Conservation (phyloP, 1,284 basidiomycete species). For the Retiboletus fuscus region DNA sequence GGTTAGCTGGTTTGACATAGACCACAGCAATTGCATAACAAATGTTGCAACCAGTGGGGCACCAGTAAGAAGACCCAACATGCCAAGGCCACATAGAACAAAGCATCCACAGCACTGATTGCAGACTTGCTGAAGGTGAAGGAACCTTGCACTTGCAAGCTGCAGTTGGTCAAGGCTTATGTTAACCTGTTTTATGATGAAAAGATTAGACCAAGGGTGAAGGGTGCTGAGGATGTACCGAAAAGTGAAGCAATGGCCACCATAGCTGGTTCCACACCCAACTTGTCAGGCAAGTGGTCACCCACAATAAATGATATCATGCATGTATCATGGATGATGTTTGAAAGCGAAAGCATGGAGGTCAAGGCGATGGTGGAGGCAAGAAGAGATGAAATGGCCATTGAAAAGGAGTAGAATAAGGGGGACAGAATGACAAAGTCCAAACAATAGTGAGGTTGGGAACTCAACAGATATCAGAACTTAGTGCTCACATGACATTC, state of each 20-base stretch:
- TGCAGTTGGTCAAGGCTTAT: neutral
- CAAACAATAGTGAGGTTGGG: no score
- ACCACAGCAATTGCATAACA: neutral
- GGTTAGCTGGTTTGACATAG: no score
- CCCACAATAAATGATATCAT: no score
- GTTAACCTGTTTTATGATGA: neutral
- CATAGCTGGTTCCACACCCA: no score
- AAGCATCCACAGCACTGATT: neutral
- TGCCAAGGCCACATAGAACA: neutral
- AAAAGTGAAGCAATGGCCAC: neutral
- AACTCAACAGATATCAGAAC: neutral
- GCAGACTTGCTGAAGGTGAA: neutral
- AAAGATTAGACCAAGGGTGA: neutral
- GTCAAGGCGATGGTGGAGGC: no score
- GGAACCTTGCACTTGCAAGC: neutral
- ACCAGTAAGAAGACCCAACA: neutral
- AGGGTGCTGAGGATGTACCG: neutral
- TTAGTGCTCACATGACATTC: neutral
- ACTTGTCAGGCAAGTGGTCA: neutral
- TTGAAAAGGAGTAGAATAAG: no score
- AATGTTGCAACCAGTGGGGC: neutral
- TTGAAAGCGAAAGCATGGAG: no score
- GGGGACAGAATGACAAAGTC: no score
- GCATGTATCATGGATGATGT: no score
- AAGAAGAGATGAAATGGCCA: no score